Evolutionary conservation across 139 green algal species (phyloP).

Genomic region (Picochlorum costavermella): DNA sequence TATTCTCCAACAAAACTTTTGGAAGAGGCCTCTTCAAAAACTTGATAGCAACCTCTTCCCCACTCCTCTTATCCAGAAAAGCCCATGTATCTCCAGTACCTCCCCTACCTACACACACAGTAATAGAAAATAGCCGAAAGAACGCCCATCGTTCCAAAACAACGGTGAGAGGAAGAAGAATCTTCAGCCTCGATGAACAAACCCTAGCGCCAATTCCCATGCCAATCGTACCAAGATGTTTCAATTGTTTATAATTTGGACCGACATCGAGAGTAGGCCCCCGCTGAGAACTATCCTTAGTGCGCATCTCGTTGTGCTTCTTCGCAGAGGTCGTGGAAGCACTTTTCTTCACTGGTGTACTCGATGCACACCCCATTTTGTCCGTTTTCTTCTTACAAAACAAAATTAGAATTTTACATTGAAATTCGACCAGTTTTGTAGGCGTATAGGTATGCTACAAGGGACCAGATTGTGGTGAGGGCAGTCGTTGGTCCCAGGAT

Average conservation of each 20-base stretch:
- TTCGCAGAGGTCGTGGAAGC: constrained; percentile 10
- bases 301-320: constrained; percentile 10
- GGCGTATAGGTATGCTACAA: constrained; percentile 41
- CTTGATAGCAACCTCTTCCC: constrained; percentile 57
- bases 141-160: background rate
- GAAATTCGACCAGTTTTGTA: background rate
- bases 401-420: background rate
- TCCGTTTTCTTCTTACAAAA: background rate
- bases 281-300: background rate
- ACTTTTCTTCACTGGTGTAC: constrained; percentile 14
- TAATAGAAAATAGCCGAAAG: no score
- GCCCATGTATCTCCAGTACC: constrained; percentile 66
- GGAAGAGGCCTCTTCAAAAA: constrained; percentile 59
- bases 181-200: background rate
- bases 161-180: background rate
- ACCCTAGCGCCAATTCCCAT: background rate
- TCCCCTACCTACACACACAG: constrained; percentile 26
- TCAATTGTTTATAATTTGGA: constrained; percentile 19
- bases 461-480: constrained; percentile 48
- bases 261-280: constrained; percentile 16
- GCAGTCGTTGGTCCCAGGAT: constrained; percentile 32
- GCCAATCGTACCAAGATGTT: constrained; percentile 20
- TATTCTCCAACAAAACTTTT: constrained; percentile 50
- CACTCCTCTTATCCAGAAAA: constrained; percentile 39
- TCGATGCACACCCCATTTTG: constrained; percentile 12